Percentiles rank a stretch among this genome's conserved stretches.
Conservation (phyloP, 192 early-diverging fungal species). For the Backusella westeae region DNA sequence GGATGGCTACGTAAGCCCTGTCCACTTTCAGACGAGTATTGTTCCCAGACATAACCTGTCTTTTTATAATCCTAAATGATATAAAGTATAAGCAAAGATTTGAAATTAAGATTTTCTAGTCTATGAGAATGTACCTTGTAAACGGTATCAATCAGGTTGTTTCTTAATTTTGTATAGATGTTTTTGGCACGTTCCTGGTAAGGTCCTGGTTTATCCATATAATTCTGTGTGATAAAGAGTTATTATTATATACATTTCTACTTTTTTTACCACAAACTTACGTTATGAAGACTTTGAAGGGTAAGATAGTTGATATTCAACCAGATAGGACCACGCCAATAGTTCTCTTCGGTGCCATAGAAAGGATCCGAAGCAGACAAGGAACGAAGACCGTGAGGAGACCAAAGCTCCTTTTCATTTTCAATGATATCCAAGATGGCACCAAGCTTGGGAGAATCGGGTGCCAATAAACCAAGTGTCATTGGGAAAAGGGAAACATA, state of each 20-base stretch:
- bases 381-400: constrained; percentile 69
- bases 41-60: constrained; percentile 90
- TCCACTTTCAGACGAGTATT: constrained; percentile 79
- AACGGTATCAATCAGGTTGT: constrained; percentile 75
- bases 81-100: not conserved
- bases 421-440: constrained; percentile 75
- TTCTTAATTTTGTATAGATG: constrained; percentile 74
- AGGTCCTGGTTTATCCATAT: constrained; percentile 57
- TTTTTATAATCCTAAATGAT: constrained; percentile 60
- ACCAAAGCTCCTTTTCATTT: constrained; percentile 80
- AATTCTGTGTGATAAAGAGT: constrained; percentile 39
- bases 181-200: constrained; percentile 62
- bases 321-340: constrained; percentile 96
- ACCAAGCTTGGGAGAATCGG: constrained; percentile 66
- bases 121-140: constrained; percentile 48
- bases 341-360: constrained; percentile 85
- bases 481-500: constrained; percentile 86
- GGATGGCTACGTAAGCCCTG: constrained; percentile 82
- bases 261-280: constrained; percentile 23
- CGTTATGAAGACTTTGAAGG: constrained; percentile 66
- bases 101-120: not conserved
- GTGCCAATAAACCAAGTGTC: constrained; percentile 68
- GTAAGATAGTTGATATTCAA: constrained; percentile 89
- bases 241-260: not conserved
- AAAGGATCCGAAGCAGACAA: constrained; percentile 58